Evolutionary conservation across 306 rosid genomes (phyloP).

Genomic region (Echinosophora koreensis): DNA sequence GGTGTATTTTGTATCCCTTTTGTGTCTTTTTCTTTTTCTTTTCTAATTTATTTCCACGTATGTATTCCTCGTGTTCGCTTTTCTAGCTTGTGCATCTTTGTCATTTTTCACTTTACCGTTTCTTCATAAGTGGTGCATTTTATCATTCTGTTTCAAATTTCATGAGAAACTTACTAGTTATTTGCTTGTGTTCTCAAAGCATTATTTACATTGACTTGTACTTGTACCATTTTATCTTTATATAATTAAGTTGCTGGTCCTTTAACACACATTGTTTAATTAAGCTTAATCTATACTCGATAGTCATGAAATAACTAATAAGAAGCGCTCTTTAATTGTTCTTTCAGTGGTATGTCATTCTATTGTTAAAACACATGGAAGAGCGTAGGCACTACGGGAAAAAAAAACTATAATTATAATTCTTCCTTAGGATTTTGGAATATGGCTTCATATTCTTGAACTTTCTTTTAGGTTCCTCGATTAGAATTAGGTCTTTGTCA

Average conservation of each 20-base stretch:
- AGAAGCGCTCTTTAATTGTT: neutral
- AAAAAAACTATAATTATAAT: no score
- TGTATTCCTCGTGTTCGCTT: constrained; percentile 48
- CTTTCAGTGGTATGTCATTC: neutral
- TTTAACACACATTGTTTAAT: neutral
- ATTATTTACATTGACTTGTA: constrained; percentile 25
- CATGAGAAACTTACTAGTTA: constrained; percentile 17
- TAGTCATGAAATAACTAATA: neutral
- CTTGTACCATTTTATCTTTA: neutral
- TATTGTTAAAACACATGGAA: neutral
- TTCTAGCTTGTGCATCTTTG: constrained; percentile 46
- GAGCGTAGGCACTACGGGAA: neutral
- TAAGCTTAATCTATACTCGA: neutral
- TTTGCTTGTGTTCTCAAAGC: constrained; percentile 43
- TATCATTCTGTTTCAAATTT: constrained; percentile 31
- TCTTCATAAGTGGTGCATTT: constrained; percentile 47
- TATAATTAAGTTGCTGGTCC: constrained; percentile 6
- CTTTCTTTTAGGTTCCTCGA: neutral
- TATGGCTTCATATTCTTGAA: constrained; percentile 20
- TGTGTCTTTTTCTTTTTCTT: constrained; percentile 17
- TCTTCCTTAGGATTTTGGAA: neutral
- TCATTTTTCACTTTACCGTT: constrained; percentile 37
- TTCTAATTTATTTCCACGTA: constrained; percentile 36
- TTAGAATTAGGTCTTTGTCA: constrained; percentile 7
- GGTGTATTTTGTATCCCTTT: constrained; percentile 63